phyloP scores from a whole-genome alignment of 2,329 filamentous ascomycete species.

The Talaromyces sp. region DNA sequence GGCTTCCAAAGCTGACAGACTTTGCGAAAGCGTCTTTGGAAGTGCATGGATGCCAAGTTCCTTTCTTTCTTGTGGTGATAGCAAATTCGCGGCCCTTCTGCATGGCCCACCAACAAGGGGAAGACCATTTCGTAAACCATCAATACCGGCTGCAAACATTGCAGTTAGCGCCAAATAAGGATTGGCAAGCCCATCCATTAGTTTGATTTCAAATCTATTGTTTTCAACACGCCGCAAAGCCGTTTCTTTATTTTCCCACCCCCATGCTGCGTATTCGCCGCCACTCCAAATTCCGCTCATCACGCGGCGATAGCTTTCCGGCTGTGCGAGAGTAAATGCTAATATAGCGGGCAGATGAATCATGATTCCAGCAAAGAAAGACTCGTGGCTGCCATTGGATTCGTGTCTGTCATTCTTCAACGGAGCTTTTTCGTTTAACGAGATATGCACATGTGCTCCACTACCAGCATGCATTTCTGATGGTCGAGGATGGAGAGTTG shows the following conservation, averaged over 20 bases:
- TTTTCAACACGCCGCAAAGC: conserved; percentile 19
- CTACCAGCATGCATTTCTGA: conserved; percentile 14
- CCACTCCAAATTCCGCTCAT: conserved; percentile 23
- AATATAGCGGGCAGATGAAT: conserved; percentile 19
- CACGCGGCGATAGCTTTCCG: conserved; percentile 21
- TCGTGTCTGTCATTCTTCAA: conserved; percentile 8
- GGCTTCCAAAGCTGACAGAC: background rate
- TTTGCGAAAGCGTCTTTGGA: conserved; percentile 2
- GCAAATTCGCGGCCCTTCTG: background rate
- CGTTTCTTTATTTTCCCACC: conserved; percentile 23
- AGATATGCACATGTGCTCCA: conserved; percentile 24
- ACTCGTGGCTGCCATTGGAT: conserved; percentile 9
- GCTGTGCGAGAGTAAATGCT: conserved; percentile 21
- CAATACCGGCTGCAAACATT: conserved; percentile 19
- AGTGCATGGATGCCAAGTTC: background rate
- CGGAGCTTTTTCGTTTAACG: conserved; percentile 12
- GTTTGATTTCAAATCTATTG: conserved; percentile 23
- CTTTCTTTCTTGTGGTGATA: background rate
- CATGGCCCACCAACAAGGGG: conserved; percentile 5
- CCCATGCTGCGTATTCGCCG: conserved; percentile 22
- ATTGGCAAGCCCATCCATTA: conserved; percentile 24
- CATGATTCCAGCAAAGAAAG: conserved; percentile 22
- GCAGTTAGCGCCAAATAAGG: conserved; percentile 22
- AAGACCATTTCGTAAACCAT: conserved; percentile 9
- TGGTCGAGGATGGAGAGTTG: conserved; percentile 21